These are phyloP conservation scores for Ogataea kodamae DNA, from an alignment of 805 yeast species.

Conservation along the genomic window DNA sequence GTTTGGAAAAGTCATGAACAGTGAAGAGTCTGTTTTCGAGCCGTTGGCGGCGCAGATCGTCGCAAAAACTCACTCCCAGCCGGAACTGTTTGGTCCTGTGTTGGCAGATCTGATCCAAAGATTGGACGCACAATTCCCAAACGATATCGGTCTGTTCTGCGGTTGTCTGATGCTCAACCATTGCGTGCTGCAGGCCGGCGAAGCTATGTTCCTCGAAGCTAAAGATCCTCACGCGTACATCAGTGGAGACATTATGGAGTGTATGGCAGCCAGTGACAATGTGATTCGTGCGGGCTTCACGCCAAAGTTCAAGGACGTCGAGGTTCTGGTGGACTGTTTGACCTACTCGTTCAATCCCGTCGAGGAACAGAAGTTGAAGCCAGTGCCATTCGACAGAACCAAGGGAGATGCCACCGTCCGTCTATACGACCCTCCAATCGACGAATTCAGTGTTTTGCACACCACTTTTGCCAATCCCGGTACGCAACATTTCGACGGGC, in stretches of 20 bases:
- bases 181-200: slow-evolving; percentile 77
- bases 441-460: slow-evolving; percentile 91
- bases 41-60: slow-evolving; percentile 64
- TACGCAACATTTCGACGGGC: slow-evolving; percentile 52
- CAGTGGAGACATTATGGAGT: slow-evolving; percentile 95
- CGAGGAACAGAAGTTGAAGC: slow-evolving; percentile 83
- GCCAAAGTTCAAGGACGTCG: slow-evolving; percentile 97
- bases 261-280: slow-evolving; percentile 99
- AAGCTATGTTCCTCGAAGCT: slow-evolving; percentile 95
- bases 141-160: slow-evolving; percentile 92
- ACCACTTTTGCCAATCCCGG: slow-evolving; percentile 58
- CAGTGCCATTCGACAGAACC: slow-evolving; percentile 57
- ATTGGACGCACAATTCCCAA: slow-evolving; percentile 83
- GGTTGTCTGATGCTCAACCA: slow-evolving; percentile 93
- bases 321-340: slow-evolving; percentile 83
- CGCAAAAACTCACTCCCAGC: slow-evolving; percentile 54
- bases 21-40: slow-evolving; percentile 57
- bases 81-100: slow-evolving; percentile 53
- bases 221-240: slow-evolving; percentile 98
- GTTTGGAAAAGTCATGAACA: slow-evolving; percentile 81
- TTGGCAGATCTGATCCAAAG: slow-evolving; percentile 74
- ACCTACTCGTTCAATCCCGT: slow-evolving; percentile 88
- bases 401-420: slow-evolving; percentile 63
- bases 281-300: slow-evolving; percentile 99
- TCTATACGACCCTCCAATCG: slow-evolving; percentile 93